phyloP scores from a whole-genome alignment of 1,284 basidiomycete species.

The Melampsora americana region DNA sequence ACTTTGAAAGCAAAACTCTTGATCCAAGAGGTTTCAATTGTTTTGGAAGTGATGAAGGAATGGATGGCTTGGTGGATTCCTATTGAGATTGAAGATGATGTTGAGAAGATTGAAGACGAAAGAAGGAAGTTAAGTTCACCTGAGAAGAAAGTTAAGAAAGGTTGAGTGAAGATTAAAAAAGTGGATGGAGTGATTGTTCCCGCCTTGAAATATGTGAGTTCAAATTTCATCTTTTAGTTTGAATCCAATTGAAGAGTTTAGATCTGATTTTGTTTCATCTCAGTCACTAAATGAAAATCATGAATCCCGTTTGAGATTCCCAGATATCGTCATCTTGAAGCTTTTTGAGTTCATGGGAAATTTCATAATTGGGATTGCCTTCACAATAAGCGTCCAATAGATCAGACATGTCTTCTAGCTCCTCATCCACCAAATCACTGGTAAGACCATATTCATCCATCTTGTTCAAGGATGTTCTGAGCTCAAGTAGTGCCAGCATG shows the following conservation, averaged over 20 bases:
- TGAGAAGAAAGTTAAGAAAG: background rate
- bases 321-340: slow-evolving; percentile 23
- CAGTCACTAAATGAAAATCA: too few relatives aligned
- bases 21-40: slow-evolving; percentile 7
- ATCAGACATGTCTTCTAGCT: background rate
- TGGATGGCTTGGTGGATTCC: slow-evolving; percentile 31
- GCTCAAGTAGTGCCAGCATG: slow-evolving; percentile 27
- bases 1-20: slow-evolving; percentile 12
- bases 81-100: too few relatives aligned
- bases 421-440: slow-evolving; percentile 48
- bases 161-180: background rate
- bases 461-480: slow-evolving; percentile 28
- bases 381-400: slow-evolving; percentile 10
- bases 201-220: too few relatives aligned
- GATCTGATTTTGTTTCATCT: too few relatives aligned
- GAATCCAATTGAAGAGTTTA: too few relatives aligned
- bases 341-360: slow-evolving; percentile 26
- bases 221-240: too few relatives aligned
- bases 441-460: slow-evolving; percentile 52
- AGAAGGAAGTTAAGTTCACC: too few relatives aligned
- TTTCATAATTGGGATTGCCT: background rate
- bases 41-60: slow-evolving; percentile 19
- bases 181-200: too few relatives aligned
- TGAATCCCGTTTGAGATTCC: too few relatives aligned
- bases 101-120: background rate